These are phyloP conservation scores for Fermentozyma sake DNA, from an alignment of 1,139 yeast species.

Conservation along the genomic window DNA sequence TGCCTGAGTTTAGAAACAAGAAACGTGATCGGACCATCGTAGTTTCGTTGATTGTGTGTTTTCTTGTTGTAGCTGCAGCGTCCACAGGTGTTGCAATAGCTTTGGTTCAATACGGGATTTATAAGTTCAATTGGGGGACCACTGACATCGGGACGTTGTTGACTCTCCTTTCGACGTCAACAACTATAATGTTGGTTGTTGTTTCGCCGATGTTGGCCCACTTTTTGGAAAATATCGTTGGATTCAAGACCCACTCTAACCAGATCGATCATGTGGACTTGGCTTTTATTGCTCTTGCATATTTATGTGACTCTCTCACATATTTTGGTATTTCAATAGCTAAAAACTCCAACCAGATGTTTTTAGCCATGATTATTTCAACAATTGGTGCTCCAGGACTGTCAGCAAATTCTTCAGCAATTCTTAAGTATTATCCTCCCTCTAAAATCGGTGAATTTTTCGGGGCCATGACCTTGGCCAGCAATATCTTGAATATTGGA, in stretches of 20 bases:
- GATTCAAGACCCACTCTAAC: conserved; percentile 46
- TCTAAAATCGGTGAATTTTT: conserved; percentile 49
- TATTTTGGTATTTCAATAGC: conserved; percentile 20
- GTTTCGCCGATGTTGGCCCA: conserved; percentile 32
- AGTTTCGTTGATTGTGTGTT: neutral
- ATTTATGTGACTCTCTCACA: conserved; percentile 38
- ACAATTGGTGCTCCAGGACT: conserved; percentile 40
- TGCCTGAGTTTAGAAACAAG: conserved; percentile 2
- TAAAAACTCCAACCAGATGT: conserved; percentile 6
- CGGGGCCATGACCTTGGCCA: conserved; percentile 46
- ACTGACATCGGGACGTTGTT: conserved; percentile 55
- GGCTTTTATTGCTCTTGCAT: conserved; percentile 26
- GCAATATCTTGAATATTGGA: conserved; percentile 33
- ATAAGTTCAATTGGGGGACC: conserved; percentile 55
- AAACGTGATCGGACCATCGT: conserved; percentile 1
- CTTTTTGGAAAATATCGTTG: conserved; percentile 18
- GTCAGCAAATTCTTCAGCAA: conserved; percentile 43
- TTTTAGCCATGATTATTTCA: conserved; percentile 17
- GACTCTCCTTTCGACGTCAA: conserved; percentile 48
- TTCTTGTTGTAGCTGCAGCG: conserved; percentile 31
- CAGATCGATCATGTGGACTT: conserved; percentile 39
- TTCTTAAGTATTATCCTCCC: conserved; percentile 48
- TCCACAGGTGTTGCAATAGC: conserved; percentile 37
- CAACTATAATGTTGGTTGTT: conserved; percentile 30
- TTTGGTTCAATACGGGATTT: conserved; percentile 54